phyloP scores from a whole-genome alignment of 208 protist genomes.

The Porcisia deanei region DNA sequence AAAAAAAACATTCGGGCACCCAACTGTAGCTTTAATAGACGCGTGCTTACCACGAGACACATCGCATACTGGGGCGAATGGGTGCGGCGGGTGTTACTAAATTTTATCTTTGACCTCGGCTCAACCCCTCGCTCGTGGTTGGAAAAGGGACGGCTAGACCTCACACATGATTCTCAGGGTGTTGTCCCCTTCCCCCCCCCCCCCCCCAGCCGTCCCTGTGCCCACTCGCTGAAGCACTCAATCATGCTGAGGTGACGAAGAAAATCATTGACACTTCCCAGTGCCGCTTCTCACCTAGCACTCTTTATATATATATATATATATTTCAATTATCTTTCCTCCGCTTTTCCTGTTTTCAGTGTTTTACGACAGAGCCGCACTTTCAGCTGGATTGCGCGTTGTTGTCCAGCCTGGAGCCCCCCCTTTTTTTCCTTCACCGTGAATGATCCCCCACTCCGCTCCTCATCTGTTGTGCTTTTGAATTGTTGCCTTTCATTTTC shows the following conservation, averaged over 20 bases:
- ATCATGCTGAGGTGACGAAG: background rate
- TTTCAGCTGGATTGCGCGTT: conserved; percentile 1
- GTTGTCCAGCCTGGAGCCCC: background rate
- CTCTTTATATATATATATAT: too few species aligned
- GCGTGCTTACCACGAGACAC: background rate
- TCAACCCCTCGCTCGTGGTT: background rate
- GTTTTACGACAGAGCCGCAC: background rate
- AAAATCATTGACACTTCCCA: background rate
- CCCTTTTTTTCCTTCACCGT: conserved; percentile 4
- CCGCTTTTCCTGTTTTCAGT: background rate
- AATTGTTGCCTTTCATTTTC: conserved; percentile 12
- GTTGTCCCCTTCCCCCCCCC: background rate
- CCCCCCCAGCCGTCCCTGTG: background rate
- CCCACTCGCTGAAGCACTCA: background rate
- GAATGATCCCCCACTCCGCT: background rate
- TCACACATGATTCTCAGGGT: background rate
- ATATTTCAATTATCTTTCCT: background rate
- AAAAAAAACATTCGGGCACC: background rate
- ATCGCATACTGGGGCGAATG: background rate
- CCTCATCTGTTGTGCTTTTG: background rate
- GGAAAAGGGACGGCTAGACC: background rate
- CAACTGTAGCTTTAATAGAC: background rate
- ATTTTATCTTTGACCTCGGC: background rate
- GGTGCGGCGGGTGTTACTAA: background rate
- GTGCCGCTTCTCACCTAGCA: background rate